phyloP scores from a whole-genome alignment of 176 grass and related monocot genomes.

The Aegilops tauschii region DNA sequence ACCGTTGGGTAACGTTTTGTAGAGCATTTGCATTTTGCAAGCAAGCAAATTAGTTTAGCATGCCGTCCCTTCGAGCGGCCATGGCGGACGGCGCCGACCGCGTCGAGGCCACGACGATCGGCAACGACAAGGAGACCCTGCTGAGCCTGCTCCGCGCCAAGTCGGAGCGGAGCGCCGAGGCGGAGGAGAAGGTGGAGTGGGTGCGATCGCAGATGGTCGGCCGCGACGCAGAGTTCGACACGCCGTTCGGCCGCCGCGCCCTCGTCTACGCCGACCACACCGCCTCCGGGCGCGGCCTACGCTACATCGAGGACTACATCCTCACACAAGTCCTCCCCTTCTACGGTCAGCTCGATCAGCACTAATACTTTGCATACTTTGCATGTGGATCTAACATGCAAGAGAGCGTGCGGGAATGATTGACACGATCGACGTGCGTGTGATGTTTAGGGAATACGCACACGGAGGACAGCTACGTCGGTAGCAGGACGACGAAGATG shows the following conservation, averaged over 20 bases:
- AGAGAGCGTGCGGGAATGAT: not conserved
- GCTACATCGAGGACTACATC: conserved; percentile 76
- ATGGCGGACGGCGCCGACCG: not conserved
- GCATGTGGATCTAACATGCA: not conserved
- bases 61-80: conserved; percentile 26
- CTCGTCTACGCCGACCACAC: conserved; percentile 85
- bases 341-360: conserved; percentile 48
- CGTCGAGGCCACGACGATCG: not conserved
- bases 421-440: too few relatives aligned
- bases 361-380: not conserved
- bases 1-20: not conserved
- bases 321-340: conserved; percentile 67
- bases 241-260: conserved; percentile 60
- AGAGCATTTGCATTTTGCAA: conserved; percentile 1
- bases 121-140: not conserved
- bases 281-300: conserved; percentile 62
- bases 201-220: conserved; percentile 45
- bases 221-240: conserved; percentile 53
- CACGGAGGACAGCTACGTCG: conserved; percentile 82
- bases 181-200: conserved; percentile 45
- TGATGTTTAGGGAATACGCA: conserved; percentile 66
- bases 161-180: conserved; percentile 29
- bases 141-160: conserved; percentile 27
- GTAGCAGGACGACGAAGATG: conserved; percentile 58
- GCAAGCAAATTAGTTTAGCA: not conserved